phyloP scores from a whole-genome alignment of 1,284 basidiomycete species.

The Naganishia liquefaciens region DNA sequence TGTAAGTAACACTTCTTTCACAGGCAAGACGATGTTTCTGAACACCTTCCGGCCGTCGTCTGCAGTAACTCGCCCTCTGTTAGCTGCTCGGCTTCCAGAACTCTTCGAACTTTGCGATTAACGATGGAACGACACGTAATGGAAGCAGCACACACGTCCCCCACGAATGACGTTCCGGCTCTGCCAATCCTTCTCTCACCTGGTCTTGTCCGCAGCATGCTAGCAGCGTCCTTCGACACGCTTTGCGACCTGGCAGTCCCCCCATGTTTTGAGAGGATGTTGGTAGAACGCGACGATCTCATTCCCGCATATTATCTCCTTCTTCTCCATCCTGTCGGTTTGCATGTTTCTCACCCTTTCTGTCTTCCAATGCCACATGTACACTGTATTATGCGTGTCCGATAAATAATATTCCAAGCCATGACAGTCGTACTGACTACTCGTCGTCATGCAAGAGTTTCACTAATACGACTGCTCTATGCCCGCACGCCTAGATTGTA shows the following conservation, averaged over 20 bases:
- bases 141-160: neutral
- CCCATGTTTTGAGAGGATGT: neutral
- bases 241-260: constrained; percentile 7
- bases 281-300: neutral
- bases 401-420: constrained; percentile 1
- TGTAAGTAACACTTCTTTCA: neutral
- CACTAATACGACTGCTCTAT: too few species aligned
- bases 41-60: neutral
- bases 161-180: neutral
- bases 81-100: neutral
- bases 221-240: neutral
- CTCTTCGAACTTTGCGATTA: neutral
- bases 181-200: neutral
- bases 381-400: constrained; percentile 1
- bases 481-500: too few species aligned
- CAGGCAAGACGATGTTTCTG: neutral
- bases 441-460: too few species aligned
- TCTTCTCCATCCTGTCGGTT: constrained; percentile 9
- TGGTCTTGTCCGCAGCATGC: neutral
- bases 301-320: constrained; percentile 22
- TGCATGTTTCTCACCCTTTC: constrained; percentile 19
- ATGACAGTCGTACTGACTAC: too few species aligned
- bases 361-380: neutral
- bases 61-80: neutral
- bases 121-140: constrained; percentile 16